Base-by-base conservation (phyloP, 202 grass and related monocot genomes). In the Panicum virgatum region DNA sequence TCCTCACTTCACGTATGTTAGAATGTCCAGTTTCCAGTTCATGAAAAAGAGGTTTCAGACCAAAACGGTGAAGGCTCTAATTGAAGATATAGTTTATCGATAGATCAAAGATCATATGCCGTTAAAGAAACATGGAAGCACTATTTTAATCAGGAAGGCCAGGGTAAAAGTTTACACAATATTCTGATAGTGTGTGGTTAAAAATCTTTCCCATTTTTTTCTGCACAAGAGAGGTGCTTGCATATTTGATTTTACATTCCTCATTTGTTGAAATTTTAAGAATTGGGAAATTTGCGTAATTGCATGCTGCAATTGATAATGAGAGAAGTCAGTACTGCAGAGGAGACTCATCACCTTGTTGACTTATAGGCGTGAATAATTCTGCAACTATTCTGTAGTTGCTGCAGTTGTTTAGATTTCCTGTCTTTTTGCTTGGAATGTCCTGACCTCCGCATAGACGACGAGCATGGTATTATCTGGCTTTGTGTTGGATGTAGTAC, bases 231-330 rank as follows among this genome's bases (percentile, higher is more conserved):
- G 18, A 72, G 10, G 1, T 37, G 52, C 52, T 22, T n/a, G 18
- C 52, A 20, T 54, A 54, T 54, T 54, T n/a, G 7, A 54, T 66
- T 66, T 4, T 66, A 37, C 42, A 66, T 42, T 62, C 45, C 12
- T 46, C 40, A 34, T 20, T 32, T 66, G 5, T 73, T 11, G 13
- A 47, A 37, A 42, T 60, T 52, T 52, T 56, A 52, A 85, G 43
- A 79, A 71, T 76, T 1, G 54, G 15, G 78, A 20, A 63, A 34
- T 43, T 62, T 69, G n/a, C n/a, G n/a, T n/a, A n/a, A n/a, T n/a
- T n/a, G 23, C 3, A 18, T n/a, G n/a, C n/a, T n/a, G n/a, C n/a
- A n/a, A n/a, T n/a, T n/a, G n/a, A n/a, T n/a, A n/a, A n/a, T n/a
- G n/a, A n/a, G n/a, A n/a, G 10, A 32, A 66, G 27, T 7, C 34